phyloP scores from a whole-genome alignment of 371 early-diverging fungal genomes.

The Basidiobolus meristosporus region DNA sequence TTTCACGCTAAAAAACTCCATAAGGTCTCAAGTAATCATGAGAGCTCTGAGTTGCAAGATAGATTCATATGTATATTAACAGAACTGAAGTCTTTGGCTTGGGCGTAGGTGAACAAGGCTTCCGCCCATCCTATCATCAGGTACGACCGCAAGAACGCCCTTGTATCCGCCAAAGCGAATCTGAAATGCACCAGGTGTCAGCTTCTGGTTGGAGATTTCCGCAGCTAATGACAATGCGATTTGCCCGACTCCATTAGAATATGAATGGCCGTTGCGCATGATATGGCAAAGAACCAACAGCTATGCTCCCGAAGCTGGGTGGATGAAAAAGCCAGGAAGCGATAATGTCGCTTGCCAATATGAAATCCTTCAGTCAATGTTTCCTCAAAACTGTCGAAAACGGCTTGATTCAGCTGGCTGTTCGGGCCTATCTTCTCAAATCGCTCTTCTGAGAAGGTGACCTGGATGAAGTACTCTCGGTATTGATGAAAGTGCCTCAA shows the following conservation, averaged over 20 bases:
- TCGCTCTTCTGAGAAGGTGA: slow-evolving; percentile 42
- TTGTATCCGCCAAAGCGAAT: slow-evolving; percentile 69
- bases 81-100: too few species aligned
- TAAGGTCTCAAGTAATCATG: too few species aligned
- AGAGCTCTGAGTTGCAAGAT: too few species aligned
- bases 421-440: slow-evolving; percentile 14
- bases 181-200: slow-evolving; percentile 52
- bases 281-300: slow-evolving; percentile 60
- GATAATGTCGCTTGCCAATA: slow-evolving; percentile 28
- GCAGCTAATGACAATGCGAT: slow-evolving; percentile 30
- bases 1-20: too few species aligned
- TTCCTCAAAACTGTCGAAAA: slow-evolving; percentile 19
- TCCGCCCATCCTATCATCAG: neutral
- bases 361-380: slow-evolving; percentile 27
- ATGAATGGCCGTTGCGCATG: slow-evolving; percentile 25
- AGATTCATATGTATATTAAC: too few species aligned
- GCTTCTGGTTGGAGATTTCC: slow-evolving; percentile 26
- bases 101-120: slow-evolving; percentile 28
- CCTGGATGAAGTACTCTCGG: slow-evolving; percentile 34
- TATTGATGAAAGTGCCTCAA: slow-evolving; percentile 20
- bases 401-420: neutral
- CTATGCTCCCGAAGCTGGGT: slow-evolving; percentile 47
- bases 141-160: slow-evolving; percentile 17
- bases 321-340: slow-evolving; percentile 49
- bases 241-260: slow-evolving; percentile 70